Base-by-base conservation (phyloP, 2,329 filamentous ascomycete genomes). In the Westerdykella ornata region DNA sequence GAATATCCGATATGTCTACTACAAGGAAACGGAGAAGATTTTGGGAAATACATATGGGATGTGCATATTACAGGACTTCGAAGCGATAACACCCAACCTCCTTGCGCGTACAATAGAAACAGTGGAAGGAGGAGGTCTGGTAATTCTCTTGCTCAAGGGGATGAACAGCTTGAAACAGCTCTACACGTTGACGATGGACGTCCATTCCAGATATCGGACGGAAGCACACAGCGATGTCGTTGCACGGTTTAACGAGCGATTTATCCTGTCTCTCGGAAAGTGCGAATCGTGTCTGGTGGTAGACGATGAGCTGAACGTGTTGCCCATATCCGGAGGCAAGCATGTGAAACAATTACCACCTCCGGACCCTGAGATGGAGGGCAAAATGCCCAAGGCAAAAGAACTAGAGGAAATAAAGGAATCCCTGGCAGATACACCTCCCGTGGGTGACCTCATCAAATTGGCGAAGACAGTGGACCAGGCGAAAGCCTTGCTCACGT, bases 21-120 rank as follows among this genome's bases (percentile, higher is more conserved):
- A 98, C 75, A 98, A 98, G 71, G 92, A 98, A 72, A 97, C 92
- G 19, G 92, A 98, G 60, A 97, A 96, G 75, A 96, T 98, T 61
- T 70, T 97, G 42, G 92, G 92, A 65, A 94, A 97, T 67, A 98
- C 92, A 33, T 98, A 92, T 63, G 90, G 90, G 63, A 96, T 96
- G 87, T 96, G 88, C 66, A 94, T 98, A 51, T 71, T 98, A 54
- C 92, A 98, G 67, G 92, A 98, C 63, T 98, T 98, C 58, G 92
- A 98, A 68, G 92, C 89, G 31, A 79, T 98, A 53, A 98, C 92
- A 8, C 92, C 92, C n/a, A 98, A 98, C 62, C 76, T 96, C 51
- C 78, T 98, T 22, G 92, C 92, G 16, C 80, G 90, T 47, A 96
- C 89, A 1, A 87, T 98, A 53, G 94, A 98, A 70, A 98, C 94